A percentile compares a stretch with the other conserved stretches of the same genome.
phyloP scores from a whole-genome alignment of 495 filamentous ascomycete genomes.

The Aspergillus indologenus region DNA sequence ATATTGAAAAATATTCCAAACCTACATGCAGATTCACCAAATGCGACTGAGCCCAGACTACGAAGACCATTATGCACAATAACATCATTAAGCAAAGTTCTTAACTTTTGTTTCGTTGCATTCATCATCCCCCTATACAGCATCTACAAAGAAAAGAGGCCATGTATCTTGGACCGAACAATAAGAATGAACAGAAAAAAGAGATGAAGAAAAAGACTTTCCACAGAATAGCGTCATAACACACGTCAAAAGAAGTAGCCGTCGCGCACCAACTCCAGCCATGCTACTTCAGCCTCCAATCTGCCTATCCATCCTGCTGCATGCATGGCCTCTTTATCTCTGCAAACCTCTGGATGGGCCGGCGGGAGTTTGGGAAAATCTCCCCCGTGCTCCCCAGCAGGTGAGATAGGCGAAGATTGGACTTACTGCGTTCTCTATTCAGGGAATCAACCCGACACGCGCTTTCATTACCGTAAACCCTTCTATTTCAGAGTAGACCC shows the following conservation, averaged over 20 bases:
- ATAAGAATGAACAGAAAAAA: constrained; percentile 25
- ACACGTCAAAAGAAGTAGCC: constrained; percentile 34
- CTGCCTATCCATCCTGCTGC: constrained; percentile 14
- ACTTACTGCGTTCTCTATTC: constrained; percentile 29
- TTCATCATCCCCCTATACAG: constrained; percentile 27
- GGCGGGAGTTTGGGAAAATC: constrained; percentile 7
- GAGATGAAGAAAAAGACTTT: constrained; percentile 22
- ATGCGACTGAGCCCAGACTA: too few relatives aligned
- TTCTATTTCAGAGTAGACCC: constrained; percentile 11
- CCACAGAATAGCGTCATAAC: constrained; percentile 40
- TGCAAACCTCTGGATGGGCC: constrained; percentile 10
- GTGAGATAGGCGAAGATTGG: constrained; percentile 16
- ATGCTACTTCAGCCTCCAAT: constrained; percentile 12
- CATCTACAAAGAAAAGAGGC: constrained; percentile 34
- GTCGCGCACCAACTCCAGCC: constrained; percentile 22
- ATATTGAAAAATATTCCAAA: too few relatives aligned
- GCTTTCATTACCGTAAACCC: constrained; percentile 36
- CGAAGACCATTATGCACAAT: background rate
- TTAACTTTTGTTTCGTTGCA: constrained; percentile 20
- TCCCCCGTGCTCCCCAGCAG: constrained; percentile 9
- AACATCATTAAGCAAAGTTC: background rate
- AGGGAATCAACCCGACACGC: constrained; percentile 31
- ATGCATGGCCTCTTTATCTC: constrained; percentile 10
- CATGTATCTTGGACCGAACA: constrained; percentile 28
- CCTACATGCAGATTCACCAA: too few relatives aligned